A percentile compares a stretch with the other conserved stretches of the same genome.
phyloP scores from a whole-genome alignment of 805 yeast genomes.

The Saturnispora saitoi region DNA sequence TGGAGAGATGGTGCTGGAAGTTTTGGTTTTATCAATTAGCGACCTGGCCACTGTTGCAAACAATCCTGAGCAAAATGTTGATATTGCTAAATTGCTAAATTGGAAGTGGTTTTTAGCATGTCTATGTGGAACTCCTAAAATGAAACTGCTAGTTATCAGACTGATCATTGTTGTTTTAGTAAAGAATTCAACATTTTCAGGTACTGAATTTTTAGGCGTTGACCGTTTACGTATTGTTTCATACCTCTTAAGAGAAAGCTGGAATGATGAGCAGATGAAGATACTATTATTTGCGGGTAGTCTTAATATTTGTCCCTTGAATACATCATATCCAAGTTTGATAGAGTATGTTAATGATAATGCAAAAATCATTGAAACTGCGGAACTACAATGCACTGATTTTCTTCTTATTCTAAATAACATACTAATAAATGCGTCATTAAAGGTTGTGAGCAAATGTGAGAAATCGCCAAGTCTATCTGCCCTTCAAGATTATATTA shows the following conservation, averaged over 20 bases:
- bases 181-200: constrained; percentile 37
- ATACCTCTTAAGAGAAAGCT: constrained; percentile 37
- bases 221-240: constrained; percentile 45
- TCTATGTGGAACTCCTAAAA: constrained; percentile 32
- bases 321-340: background rate
- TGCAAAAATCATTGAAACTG: background rate
- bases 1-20: constrained; percentile 31
- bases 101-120: constrained; percentile 58
- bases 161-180: constrained; percentile 43
- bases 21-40: constrained; percentile 33
- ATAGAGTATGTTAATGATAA: background rate
- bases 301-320: constrained; percentile 32
- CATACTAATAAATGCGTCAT: constrained; percentile 13
- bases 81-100: constrained; percentile 45
- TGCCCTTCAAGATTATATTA: background rate
- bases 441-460: background rate
- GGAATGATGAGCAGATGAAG: constrained; percentile 39
- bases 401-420: constrained; percentile 22
- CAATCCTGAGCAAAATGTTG: constrained; percentile 11
- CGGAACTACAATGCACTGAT: constrained; percentile 35
- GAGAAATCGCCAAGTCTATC: background rate
- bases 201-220: constrained; percentile 41
- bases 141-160: constrained; percentile 31
- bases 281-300: constrained; percentile 36
- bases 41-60: background rate